Base-by-base conservation (phyloP, 1,139 yeast genomes). In the Sugiyamaella pinicola region DNA sequence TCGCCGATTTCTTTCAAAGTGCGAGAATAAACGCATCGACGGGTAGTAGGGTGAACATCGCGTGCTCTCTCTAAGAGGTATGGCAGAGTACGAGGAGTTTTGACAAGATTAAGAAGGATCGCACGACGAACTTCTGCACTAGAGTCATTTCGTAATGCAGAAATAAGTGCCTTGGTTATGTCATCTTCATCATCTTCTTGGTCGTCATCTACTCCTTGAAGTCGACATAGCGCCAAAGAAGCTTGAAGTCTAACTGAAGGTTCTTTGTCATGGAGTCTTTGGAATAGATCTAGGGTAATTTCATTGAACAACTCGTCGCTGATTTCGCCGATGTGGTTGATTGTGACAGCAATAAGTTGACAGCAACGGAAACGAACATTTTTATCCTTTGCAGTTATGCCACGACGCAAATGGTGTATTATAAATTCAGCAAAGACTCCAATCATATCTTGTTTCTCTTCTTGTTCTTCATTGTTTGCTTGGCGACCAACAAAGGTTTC, bases 91-190 rank as follows among this genome's bases (percentile, higher is more conserved):
- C 66, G 60, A 10, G 71, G 65, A 46, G 78, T 80, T 61, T 83
- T 84, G 19, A 78, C 80, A 35, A 91, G 67, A 64, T 89, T 87
- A 46, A 86, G 72, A 61, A 90, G 70, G 1, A 93, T 95, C 0
- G 96, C 90, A 52, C 96, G 76, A 61, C 99, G 78, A 1, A 91
- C 96, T 60, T 93, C 99, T 0, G 96, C 84, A 61, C 85, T 84
- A 1, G 89, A 81, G 68, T 93, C 99, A 64, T 85, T 81, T 62
- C 83, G 85, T 62, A 90, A 73, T 0, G 85, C 78, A 18, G 72
- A 64, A 35, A 84, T 61, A 26, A 89, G 70, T 46, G 77, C 75
- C 34, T 77, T 74, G 1, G 82, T 57, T 4, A 69, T 61, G 12
- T 65, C 53, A 12, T 73, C 69, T 8, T 65, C 70, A 2, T 58